These are phyloP conservation scores for Lantana camara DNA, from an alignment of 257 asterid species.

Conservation along the genomic window DNA sequence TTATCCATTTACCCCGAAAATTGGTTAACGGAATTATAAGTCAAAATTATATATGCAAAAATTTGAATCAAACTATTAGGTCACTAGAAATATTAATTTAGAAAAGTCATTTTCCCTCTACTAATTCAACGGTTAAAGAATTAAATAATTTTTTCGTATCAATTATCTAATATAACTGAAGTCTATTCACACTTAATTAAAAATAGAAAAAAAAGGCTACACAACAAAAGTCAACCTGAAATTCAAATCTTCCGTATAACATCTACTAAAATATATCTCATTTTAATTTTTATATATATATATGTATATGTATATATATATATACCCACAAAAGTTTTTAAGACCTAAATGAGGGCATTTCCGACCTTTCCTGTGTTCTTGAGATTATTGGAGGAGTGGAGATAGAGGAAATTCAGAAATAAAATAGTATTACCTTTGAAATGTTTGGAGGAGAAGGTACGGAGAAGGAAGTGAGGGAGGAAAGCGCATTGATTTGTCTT, in stretches of 20 bases:
- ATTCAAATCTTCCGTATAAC: too few relatives aligned
- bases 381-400: constrained; percentile 19
- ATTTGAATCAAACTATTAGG: background rate
- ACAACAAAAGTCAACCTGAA: too few relatives aligned
- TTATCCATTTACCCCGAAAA: too few relatives aligned
- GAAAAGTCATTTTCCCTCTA: too few relatives aligned
- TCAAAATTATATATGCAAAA: background rate
- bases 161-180: too few relatives aligned
- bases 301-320: too few relatives aligned
- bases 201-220: too few relatives aligned
- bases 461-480: constrained; percentile 28
- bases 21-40: background rate
- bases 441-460: constrained; percentile 27
- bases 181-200: too few relatives aligned
- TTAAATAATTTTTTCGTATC: too few relatives aligned
- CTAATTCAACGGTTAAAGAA: too few relatives aligned
- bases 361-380: background rate
- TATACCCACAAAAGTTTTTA: background rate
- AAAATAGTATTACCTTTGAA: background rate
- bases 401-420: constrained; percentile 7
- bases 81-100: too few relatives aligned
- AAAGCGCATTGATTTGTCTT: constrained; percentile 21
- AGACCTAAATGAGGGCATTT: constrained; percentile 1
- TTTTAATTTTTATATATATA: too few relatives aligned
- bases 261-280: background rate